phyloP scores from a whole-genome alignment of 2,329 filamentous ascomycete species.

The Colletotrichum tabaci region DNA sequence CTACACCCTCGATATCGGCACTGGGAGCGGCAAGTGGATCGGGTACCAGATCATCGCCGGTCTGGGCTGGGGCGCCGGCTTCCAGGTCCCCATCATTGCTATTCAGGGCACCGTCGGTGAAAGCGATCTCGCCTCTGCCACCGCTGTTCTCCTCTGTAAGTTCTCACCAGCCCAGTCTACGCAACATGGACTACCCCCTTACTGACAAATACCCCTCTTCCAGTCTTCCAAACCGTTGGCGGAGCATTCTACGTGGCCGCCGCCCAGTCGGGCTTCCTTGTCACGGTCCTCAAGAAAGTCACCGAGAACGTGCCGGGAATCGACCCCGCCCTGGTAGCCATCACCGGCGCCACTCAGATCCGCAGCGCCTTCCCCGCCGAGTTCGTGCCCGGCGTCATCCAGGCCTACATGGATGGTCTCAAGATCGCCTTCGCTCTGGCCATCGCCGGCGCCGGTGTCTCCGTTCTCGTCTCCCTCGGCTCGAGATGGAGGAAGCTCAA shows the following conservation, averaged over 20 bases:
- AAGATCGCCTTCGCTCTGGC: conserved; percentile 74
- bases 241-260: conserved; percentile 66
- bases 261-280: conserved; percentile 63
- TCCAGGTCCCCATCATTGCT: conserved; percentile 67
- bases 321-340: conserved; percentile 54
- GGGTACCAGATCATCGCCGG: conserved; percentile 68
- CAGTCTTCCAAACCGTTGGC: conserved; percentile 65
- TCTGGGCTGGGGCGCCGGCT: conserved; percentile 60
- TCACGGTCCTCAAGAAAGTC: conserved; percentile 57
- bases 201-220: conserved; percentile 7
- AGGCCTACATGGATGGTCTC: conserved; percentile 75
- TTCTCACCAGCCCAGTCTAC: conserved; percentile 11
- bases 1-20: conserved; percentile 57
- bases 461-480: conserved; percentile 52
- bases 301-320: conserved; percentile 54
- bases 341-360: conserved; percentile 69
- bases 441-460: conserved; percentile 62
- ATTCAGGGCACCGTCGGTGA: conserved; percentile 59
- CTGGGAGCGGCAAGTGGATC: conserved; percentile 62
- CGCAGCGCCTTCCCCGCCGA: conserved; percentile 63
- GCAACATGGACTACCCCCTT: too few species aligned
- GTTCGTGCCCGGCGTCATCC: conserved; percentile 68
- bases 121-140: conserved; percentile 61
- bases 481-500: conserved; percentile 53
- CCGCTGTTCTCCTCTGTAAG: conserved; percentile 60